Evolutionary conservation across 495 filamentous ascomycete species (phyloP), one percentile per base, ranked within the genome.

Genomic region (Aspergillus ellipticus): DNA sequence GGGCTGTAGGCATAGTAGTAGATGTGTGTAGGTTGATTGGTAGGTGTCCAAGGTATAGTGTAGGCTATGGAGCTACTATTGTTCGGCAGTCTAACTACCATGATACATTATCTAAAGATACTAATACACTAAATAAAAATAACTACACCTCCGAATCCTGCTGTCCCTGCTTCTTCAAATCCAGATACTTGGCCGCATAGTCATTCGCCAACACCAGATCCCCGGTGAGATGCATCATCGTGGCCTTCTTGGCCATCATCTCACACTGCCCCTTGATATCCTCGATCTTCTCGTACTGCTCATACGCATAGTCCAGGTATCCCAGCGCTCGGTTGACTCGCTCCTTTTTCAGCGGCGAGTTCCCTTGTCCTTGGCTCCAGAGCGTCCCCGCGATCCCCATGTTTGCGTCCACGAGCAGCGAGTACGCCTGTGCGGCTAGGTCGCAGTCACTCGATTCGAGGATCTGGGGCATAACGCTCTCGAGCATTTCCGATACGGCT

Each of bases 241-340:
- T 87, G 15, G 89, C 88, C 68, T 91, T 92, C 74, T 93, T 93
- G 2, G 88, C 88, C 75, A 95, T 82, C 83, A 89, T 86, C 73
- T 91, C 88, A 65, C 87, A 87, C 68, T 89, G 87, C 33, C 85
- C 88, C 19, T 78, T 70, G 16, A 86, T 74, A 72, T 96, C 90
- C 65, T 90, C 86, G 29, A 92, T 79, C 24, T 80, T 78, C 39
- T 88, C 83, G 59, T 81, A 95, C 53, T 88, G 82, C 64, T 79
- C 69, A 63, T 85, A 84, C 7, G 89, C 85, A 48, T 73, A 79
- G 56, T 89, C 87, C 29, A 92, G 78, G 29, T 85, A 85, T 39
- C 82, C 84, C 39, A 89, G 62, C 3, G 85, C 88, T 42, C 79
- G 81, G 6, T 80, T 82, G 24, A 92, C 66, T 59, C 83, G 79